phyloP scores from a whole-genome alignment of 2,329 filamentous ascomycete genomes.

The Cladosporium sp. region DNA sequence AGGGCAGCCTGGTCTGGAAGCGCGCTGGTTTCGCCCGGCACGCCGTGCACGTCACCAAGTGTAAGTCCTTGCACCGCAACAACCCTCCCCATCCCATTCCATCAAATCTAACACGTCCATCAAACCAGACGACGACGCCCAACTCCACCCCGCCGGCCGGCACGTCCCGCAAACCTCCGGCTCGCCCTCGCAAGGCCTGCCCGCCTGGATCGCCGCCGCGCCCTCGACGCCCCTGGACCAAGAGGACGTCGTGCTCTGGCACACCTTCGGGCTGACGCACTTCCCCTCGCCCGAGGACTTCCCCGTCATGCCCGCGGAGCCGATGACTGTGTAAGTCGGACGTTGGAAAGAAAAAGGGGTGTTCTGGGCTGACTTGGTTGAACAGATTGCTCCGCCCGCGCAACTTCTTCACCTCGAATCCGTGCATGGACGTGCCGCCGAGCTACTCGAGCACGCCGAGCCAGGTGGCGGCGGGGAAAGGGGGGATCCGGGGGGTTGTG shows the following conservation, averaged over 20 bases:
- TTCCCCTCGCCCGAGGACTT: conserved; percentile 88
- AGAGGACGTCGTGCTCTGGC: conserved; percentile 84
- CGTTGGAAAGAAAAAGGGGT: no score
- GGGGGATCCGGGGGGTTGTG: conserved; percentile 35
- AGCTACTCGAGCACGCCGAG: conserved; percentile 68
- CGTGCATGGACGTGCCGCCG: conserved; percentile 73
- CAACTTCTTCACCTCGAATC: conserved; percentile 77
- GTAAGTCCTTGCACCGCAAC: no score
- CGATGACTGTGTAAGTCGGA: conserved; percentile 27
- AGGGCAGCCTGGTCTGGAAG: conserved; percentile 79
- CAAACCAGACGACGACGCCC: conserved; percentile 71
- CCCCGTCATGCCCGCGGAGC: conserved; percentile 82
- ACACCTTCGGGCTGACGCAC: conserved; percentile 86
- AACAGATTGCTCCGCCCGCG: conserved; percentile 60
- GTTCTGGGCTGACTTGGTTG: no score
- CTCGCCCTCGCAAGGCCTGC: conserved; percentile 65
- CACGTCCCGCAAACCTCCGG: conserved; percentile 86
- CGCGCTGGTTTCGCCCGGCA: conserved; percentile 81
- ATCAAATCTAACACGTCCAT: no score
- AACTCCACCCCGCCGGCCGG: conserved; percentile 77
- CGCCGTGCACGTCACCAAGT: conserved; percentile 82
- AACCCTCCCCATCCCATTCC: no score
- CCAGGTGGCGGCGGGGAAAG: conserved; percentile 45
- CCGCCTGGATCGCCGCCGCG: conserved; percentile 67
- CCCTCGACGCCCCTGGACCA: conserved; percentile 65